Base-by-base conservation (phyloP, 371 early-diverging fungal species). In the Syncephalastrum racemosum region DNA sequence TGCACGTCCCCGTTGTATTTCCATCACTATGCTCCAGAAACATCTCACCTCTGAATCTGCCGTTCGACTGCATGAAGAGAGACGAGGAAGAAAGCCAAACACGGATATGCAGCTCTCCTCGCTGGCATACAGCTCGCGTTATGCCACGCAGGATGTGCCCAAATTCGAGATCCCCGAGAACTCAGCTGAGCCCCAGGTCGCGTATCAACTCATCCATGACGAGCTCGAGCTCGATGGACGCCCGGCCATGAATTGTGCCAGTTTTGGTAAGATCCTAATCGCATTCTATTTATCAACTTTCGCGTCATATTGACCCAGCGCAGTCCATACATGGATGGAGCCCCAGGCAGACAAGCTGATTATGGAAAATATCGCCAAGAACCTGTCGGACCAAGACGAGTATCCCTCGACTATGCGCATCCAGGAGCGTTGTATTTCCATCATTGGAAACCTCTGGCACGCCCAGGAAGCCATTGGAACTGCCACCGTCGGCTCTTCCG, bases 321-420 rank as follows among this genome's bases (percentile, higher is more conserved):
- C 10, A 64, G 59, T 59, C 4, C 56, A 69, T 42, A 86, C 86
- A 16, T 88, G 81, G 79, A 88, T 88, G 88, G 90, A 90, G 59
- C 81, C 80, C 2, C 84, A 88, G 62, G 88, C 87, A 4, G 82
- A 87, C 22, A 73, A 83, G 63, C 71, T 90, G 46, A 82, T 88
- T 43, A 56, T 70, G 31, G 88, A 86, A 46, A 82, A 78, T 44
- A 60, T 84, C 27, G 64, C 64, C 61, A 87, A 86, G 67, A 87
- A 84, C 63, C 71, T 84, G 25, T 74, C 82, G 7, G 83, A 88
- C 53, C 70, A 75, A 24, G 90, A 87, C 49, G 84, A 85, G 59
- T 70, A 66, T 53, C 80, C 85, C 58, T 68, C 74, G 47, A 79
- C 82, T 1, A 72, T 75, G 59, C 70, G 70, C 7, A 66, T 89